A percentile compares a stretch with the other conserved stretches of the same genome.
phyloP scores from a whole-genome alignment of 345 rosid species.

The Limnanthes douglasii region DNA sequence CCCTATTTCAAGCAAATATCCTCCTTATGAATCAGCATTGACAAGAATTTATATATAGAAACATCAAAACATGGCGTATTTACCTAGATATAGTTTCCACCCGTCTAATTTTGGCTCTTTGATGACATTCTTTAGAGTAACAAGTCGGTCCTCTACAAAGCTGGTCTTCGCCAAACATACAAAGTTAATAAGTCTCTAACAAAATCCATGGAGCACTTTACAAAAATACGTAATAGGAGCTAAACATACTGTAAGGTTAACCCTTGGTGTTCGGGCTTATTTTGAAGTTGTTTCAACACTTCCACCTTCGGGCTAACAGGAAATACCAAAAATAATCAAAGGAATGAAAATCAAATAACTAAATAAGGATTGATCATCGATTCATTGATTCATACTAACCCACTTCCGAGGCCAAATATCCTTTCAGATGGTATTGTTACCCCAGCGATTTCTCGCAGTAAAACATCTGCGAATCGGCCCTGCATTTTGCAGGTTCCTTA shows the following conservation, averaged over 20 bases:
- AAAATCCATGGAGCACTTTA: not conserved
- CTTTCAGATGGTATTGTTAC: conserved; percentile 63
- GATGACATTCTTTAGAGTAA: conserved; percentile 81
- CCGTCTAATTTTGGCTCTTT: conserved; percentile 71
- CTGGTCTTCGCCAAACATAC: conserved; percentile 18
- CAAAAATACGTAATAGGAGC: not conserved
- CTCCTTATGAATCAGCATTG: not conserved
- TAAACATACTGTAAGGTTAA: conserved; percentile 43
- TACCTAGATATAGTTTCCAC: conserved; percentile 77
- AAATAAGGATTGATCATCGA: not conserved
- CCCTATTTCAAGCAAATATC: conserved; percentile 16
- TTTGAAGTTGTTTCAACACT: conserved; percentile 72
- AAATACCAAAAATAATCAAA: conserved; percentile 1
- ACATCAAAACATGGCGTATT: not conserved
- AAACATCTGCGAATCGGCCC: conserved; percentile 77
- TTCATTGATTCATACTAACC: conserved; percentile 31
- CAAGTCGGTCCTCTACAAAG: conserved; percentile 89
- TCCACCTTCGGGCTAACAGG: conserved; percentile 55
- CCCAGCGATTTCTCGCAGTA: conserved; percentile 56
- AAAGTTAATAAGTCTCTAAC: not conserved
- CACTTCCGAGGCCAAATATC: conserved; percentile 67
- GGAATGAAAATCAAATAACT: not conserved
- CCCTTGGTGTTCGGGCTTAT: conserved; percentile 68
- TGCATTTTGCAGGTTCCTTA: conserved; percentile 10
- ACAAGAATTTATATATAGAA: not conserved